Base-by-base conservation (phyloP, 345 rosid species). In the Eucalyptus curtisii region DNA sequence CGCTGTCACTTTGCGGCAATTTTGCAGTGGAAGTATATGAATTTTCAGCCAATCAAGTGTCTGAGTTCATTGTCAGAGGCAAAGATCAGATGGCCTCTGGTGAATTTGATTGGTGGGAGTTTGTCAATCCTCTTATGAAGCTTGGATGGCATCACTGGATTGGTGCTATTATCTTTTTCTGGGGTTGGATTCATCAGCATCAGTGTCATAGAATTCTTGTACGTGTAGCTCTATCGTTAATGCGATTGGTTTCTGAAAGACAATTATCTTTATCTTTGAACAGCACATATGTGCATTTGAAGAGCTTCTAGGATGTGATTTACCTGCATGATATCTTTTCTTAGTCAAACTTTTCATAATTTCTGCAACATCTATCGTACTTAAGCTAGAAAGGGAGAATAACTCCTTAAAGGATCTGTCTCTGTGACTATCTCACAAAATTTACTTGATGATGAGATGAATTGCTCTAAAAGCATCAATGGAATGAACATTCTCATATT, bases 111-210 rank as follows among this genome's bases (percentile, higher is more conserved):
- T 91, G 92, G 87, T 92, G 91, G 91, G 92, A 42, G 55, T 87
- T 86, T 90, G 49, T 86, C 40, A 68, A 49, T 68, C 92, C 94
- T 90, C 86, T 95, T 40, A 7, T 89, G 88, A 93, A 93, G 90
- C 95, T 96, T 87, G 94, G 98, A 44, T 93, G 90, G 93, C 64
- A 19, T 30, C 95, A 91, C 53, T 95, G 93, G 96, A 88, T 92
- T 88, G 98, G 99, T 86, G 95, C 91, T 13, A 90, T 88, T 86
- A 79, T 96, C 81, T 93, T 95, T 89, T 81, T 93, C 5, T 94
- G 96, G 95, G 97, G 99, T 55, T 95, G 97, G 97, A 86, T 93
- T 86, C 98, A 95, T 93, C 99, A 96, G 50, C 91, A 53, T 12
- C 91, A 90, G 10, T 96, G 96, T 88, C 99, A 96, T 82, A 89